These are phyloP conservation scores for Wallacemonas collosoma DNA, from an alignment of 208 protist genomes.

Conservation along the genomic window DNA sequence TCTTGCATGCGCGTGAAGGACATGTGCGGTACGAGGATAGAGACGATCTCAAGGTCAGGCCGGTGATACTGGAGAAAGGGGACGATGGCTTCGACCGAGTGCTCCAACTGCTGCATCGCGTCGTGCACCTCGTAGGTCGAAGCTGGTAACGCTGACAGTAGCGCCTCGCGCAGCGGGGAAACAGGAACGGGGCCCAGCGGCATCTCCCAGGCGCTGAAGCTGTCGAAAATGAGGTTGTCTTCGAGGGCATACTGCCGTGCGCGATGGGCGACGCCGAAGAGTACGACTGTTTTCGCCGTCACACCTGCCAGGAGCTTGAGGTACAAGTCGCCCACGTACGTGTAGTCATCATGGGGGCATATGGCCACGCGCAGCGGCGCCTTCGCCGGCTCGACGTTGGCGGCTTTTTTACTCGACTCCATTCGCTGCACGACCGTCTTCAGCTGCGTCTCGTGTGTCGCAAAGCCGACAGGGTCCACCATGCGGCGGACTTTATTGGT, in stretches of 20 bases:
- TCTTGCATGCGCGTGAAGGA: slow-evolving; percentile 24
- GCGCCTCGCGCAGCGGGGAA: slow-evolving; percentile 18
- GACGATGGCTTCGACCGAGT: slow-evolving; percentile 36
- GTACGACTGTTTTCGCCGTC: slow-evolving; percentile 26
- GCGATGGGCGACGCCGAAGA: slow-evolving; percentile 29
- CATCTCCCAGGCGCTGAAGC: slow-evolving; percentile 27
- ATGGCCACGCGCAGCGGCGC: slow-evolving; percentile 24
- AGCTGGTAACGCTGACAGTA: slow-evolving; percentile 21
- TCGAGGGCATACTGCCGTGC: slow-evolving; percentile 23
- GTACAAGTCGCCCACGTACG: slow-evolving; percentile 27
- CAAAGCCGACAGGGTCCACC: slow-evolving; percentile 28
- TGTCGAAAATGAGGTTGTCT: slow-evolving; percentile 29
- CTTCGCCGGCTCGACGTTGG: neutral
- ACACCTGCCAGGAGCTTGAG: slow-evolving; percentile 20
- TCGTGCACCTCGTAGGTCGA: slow-evolving; percentile 28
- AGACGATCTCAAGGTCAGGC: slow-evolving; percentile 28
- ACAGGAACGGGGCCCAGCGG: slow-evolving; percentile 22
- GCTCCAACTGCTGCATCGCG: slow-evolving; percentile 28
- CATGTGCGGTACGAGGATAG: slow-evolving; percentile 28
- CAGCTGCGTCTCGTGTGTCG: slow-evolving; percentile 27
- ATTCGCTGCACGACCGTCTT: slow-evolving; percentile 21
- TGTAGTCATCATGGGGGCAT: slow-evolving; percentile 32
- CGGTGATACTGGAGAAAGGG: slow-evolving; percentile 27
- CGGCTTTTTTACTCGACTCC: slow-evolving; percentile 1
- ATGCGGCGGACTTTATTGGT: slow-evolving; percentile 11